Conservation (phyloP, 208 protist genomes). For the Acanthamoeba quina region DNA sequence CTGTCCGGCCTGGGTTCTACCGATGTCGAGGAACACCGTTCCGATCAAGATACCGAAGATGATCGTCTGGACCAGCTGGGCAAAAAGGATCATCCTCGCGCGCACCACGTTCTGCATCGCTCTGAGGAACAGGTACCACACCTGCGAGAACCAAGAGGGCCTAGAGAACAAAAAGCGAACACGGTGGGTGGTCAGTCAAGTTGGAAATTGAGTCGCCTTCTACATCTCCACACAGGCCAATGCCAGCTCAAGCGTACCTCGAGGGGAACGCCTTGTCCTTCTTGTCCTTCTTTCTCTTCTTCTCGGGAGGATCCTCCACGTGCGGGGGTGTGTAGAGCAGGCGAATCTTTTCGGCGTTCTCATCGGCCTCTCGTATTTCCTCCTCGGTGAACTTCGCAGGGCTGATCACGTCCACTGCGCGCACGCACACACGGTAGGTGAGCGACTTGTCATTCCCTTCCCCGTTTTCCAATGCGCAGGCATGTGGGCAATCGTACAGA, state of each 20-base stretch:
- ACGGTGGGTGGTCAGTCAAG: neutral
- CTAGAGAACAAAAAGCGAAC: neutral
- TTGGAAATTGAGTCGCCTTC: neutral
- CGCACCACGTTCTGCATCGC: conserved; percentile 66
- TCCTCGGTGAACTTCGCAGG: conserved; percentile 19
- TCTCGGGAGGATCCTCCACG: neutral
- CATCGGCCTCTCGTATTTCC: conserved; percentile 29
- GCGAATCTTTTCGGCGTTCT: conserved; percentile 41
- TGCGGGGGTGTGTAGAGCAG: neutral
- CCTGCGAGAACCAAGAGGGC: conserved; percentile 42
- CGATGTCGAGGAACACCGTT: conserved; percentile 71
- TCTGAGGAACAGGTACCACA: conserved; percentile 61
- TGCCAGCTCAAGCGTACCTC: neutral
- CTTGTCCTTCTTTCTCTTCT: conserved; percentile 2
- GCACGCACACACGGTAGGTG: neutral
- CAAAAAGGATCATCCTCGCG: conserved; percentile 15
- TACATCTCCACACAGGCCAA: neutral
- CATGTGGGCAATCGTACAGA: conserved; percentile 26
- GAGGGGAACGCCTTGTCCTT: conserved; percentile 31
- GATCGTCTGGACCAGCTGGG: conserved; percentile 63
- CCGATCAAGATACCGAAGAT: conserved; percentile 68
- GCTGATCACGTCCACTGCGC: conserved; percentile 60
- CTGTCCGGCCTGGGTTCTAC: conserved; percentile 1
- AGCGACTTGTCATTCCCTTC: too few species aligned
- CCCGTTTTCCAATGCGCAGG: neutral